Conservation (phyloP, 2,329 filamentous ascomycete species). For the Diaporthe velutina region DNA sequence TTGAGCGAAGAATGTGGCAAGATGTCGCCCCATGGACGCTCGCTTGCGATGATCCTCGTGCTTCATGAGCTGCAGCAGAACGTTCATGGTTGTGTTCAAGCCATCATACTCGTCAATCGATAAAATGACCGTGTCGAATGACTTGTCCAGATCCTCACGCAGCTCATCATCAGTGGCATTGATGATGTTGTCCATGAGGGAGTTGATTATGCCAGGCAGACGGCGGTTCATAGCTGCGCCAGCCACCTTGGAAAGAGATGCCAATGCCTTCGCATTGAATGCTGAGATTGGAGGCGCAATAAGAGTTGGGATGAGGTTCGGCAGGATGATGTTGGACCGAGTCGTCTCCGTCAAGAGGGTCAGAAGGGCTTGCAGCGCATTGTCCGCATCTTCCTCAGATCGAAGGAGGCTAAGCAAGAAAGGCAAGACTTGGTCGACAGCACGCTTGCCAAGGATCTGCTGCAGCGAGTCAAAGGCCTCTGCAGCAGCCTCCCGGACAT, state of each 20-base stretch:
- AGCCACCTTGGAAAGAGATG: conserved; percentile 92
- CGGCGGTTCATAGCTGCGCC: conserved; percentile 91
- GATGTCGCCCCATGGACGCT: conserved; percentile 80
- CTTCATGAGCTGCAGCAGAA: conserved; percentile 88
- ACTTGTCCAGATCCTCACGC: conserved; percentile 77
- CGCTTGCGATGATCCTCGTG: conserved; percentile 92
- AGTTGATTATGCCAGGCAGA: conserved; percentile 90
- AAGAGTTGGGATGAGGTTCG: conserved; percentile 94
- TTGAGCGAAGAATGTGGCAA: conserved; percentile 87
- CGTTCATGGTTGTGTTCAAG: conserved; percentile 94
- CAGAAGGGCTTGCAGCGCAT: conserved; percentile 90
- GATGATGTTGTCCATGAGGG: conserved; percentile 93
- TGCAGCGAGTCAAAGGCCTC: conserved; percentile 97
- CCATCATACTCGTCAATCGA: conserved; percentile 98
- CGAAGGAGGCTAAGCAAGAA: conserved; percentile 91
- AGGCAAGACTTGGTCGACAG: conserved; percentile 94
- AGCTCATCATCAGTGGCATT: conserved; percentile 80
- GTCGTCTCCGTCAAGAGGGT: conserved; percentile 95
- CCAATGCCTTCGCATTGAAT: conserved; percentile 95
- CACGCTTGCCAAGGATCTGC: conserved; percentile 92
- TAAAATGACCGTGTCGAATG: conserved; percentile 90
- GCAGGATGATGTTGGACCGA: conserved; percentile 94
- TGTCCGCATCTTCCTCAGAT: conserved; percentile 87
- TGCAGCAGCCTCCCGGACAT: conserved; percentile 94
- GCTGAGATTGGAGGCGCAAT: conserved; percentile 90